These are phyloP conservation scores for Neoboletus subvelutipes DNA, from an alignment of 768 basidiomycete genomes.

Conservation along the genomic window DNA sequence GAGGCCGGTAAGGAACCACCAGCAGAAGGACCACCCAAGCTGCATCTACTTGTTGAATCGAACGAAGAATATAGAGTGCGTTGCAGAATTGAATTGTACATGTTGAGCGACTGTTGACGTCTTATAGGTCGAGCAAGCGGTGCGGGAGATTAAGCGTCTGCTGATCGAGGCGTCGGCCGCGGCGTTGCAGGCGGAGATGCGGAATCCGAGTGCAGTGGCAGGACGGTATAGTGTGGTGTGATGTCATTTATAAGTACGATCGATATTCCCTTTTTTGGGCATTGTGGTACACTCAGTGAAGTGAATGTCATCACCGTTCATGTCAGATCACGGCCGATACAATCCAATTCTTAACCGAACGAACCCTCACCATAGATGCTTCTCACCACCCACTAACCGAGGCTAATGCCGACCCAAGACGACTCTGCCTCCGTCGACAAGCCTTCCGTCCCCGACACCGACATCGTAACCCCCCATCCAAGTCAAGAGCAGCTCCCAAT, in stretches of 20 bases:
- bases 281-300: background rate
- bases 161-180: constrained; percentile 93
- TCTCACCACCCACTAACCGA: background rate
- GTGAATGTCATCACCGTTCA: constrained; percentile 13
- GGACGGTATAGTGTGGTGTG: constrained; percentile 81
- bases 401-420: constrained; percentile 5
- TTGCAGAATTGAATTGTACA: constrained; percentile 16
- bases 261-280: constrained; percentile 2
- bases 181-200: constrained; percentile 85
- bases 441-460: background rate
- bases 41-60: constrained; percentile 94
- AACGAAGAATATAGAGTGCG: constrained; percentile 92
- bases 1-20: constrained; percentile 93
- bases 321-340: constrained; percentile 15
- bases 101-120: background rate
- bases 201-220: constrained; percentile 71
- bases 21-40: constrained; percentile 87
- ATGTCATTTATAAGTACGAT: background rate
- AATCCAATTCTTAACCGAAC: background rate
- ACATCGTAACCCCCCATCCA: no score
- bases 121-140: constrained; percentile 92
- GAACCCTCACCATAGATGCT: background rate
- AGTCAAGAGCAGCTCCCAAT: constrained; percentile 44
- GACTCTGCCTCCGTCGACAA: constrained; percentile 15
- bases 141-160: constrained; percentile 92